Conservation (phyloP, 2,329 filamentous ascomycete species). For the Thelonectria blattea region DNA sequence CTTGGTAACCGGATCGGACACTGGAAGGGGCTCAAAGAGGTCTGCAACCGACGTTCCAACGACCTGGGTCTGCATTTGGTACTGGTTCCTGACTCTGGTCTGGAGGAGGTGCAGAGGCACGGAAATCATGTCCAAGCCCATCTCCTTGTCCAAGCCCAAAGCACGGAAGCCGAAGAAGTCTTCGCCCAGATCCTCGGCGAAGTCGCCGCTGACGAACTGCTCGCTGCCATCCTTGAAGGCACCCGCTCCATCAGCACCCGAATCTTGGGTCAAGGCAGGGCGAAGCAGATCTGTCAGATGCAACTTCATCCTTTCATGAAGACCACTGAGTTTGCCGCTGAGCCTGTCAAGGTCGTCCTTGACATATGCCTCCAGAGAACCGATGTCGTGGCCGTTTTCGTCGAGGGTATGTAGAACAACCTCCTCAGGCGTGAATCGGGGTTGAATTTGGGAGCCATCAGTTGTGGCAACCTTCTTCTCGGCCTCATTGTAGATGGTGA, state of each 20-base stretch:
- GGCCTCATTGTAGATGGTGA: constrained; percentile 82
- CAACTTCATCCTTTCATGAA: constrained; percentile 93
- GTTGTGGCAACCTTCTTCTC: constrained; percentile 69
- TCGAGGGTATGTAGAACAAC: constrained; percentile 84
- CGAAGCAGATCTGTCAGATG: constrained; percentile 93
- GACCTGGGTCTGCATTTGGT: constrained; percentile 75
- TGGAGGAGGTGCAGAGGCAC: constrained; percentile 95
- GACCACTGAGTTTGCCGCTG: constrained; percentile 75
- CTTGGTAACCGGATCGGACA: constrained; percentile 78
- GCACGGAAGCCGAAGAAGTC: constrained; percentile 99
- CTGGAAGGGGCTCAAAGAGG: constrained; percentile 70
- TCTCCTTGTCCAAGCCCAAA: constrained; percentile 87
- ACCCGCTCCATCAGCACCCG: constrained; percentile 81
- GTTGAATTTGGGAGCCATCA: constrained; percentile 56
- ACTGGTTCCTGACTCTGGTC: constrained; percentile 84
- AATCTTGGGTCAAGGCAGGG: constrained; percentile 78
- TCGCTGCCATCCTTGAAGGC: constrained; percentile 97
- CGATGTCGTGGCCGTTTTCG: constrained; percentile 83
- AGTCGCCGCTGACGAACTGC: constrained; percentile 95
- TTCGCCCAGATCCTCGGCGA: constrained; percentile 96
- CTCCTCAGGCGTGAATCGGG: constrained; percentile 82
- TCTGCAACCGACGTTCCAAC: constrained; percentile 63
- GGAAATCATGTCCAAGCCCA: constrained; percentile 84
- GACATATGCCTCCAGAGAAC: constrained; percentile 82
- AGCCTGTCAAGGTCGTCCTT: constrained; percentile 93